These are phyloP conservation scores for Populus davidiana DNA, from an alignment of 345 rosid genomes.

Conservation along the genomic window DNA sequence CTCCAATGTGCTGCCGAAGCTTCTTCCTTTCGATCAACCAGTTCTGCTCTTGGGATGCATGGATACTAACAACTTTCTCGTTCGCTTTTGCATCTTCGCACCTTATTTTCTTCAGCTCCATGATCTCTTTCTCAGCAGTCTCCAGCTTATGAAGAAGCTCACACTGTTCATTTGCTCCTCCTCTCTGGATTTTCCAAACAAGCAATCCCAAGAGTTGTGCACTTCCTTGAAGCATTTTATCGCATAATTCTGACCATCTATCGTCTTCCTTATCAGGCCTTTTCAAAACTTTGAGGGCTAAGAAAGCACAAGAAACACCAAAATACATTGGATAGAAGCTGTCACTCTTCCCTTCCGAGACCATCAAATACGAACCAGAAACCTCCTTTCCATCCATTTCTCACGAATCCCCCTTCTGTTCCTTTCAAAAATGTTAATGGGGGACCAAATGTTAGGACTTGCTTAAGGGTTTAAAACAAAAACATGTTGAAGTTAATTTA, in stretches of 20 bases:
- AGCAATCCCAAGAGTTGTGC: constrained; percentile 67
- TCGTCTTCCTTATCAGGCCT: constrained; percentile 41
- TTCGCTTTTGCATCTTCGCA: constrained; percentile 84
- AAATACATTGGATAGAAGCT: constrained; percentile 54
- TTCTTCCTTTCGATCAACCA: constrained; percentile 73
- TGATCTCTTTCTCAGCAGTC: constrained; percentile 54
- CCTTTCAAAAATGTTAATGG: constrained; percentile 27
- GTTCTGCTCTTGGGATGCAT: constrained; percentile 78
- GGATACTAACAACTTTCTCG: constrained; percentile 84
- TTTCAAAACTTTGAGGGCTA: constrained; percentile 46
- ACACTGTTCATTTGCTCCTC: constrained; percentile 17
- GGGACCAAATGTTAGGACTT: constrained; percentile 14
- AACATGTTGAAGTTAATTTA: neutral
- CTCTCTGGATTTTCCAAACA: constrained; percentile 62
- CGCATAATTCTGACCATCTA: constrained; percentile 51
- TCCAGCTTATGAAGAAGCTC: constrained; percentile 50
- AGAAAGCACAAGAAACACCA: constrained; percentile 66
- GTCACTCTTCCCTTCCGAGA: constrained; percentile 32
- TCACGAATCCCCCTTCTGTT: constrained; percentile 16
- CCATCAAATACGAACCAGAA: constrained; percentile 27
- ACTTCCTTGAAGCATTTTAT: constrained; percentile 59
- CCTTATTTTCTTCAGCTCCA: constrained; percentile 58
- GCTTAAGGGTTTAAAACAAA: neutral
- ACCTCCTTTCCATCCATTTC: constrained; percentile 42
- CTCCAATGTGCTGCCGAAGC: constrained; percentile 55